A percentile compares a stretch with the other conserved stretches of the same genome.
Conservation (phyloP, 176 grass and related monocot genomes). For the Hordeum vulgare region DNA sequence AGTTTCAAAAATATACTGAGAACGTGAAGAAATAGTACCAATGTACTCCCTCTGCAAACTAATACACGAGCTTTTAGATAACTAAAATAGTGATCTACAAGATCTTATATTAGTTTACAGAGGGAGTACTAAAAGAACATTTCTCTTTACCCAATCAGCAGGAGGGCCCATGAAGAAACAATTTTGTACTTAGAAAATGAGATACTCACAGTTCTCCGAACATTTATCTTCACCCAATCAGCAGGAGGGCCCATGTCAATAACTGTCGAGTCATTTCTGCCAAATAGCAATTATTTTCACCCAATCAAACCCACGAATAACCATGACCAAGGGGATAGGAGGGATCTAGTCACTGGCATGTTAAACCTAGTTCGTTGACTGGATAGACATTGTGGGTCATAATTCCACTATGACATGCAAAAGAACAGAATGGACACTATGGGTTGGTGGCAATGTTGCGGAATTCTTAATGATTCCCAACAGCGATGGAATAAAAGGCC, state of each 20-base stretch:
- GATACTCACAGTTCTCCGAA: conserved; percentile 54
- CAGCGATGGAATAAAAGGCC: neutral
- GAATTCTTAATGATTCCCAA: neutral
- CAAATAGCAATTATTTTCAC: conserved; percentile 32
- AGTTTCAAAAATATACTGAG: neutral
- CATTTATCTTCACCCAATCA: conserved; percentile 97
- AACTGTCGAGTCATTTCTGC: conserved; percentile 62
- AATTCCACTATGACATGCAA: neutral
- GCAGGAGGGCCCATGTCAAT: conserved; percentile 67
- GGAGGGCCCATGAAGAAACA: conserved; percentile 13
- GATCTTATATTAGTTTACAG: too few relatives aligned
- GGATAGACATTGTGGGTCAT: neutral
- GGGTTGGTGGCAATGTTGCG: neutral
- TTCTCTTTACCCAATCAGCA: too few relatives aligned
- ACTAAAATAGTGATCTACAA: too few relatives aligned
- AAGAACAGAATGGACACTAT: conserved; percentile 8
- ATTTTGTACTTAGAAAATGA: neutral
- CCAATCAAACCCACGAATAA: neutral
- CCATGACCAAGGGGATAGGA: neutral
- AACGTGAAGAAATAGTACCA: neutral
- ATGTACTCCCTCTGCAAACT: too few relatives aligned
- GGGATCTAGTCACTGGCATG: neutral
- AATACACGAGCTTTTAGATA: too few relatives aligned
- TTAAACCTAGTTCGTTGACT: neutral
- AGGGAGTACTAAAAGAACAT: too few relatives aligned